phyloP scores from a whole-genome alignment of 2,329 filamentous ascomycete species.

The Akanthomyces lecanii region DNA sequence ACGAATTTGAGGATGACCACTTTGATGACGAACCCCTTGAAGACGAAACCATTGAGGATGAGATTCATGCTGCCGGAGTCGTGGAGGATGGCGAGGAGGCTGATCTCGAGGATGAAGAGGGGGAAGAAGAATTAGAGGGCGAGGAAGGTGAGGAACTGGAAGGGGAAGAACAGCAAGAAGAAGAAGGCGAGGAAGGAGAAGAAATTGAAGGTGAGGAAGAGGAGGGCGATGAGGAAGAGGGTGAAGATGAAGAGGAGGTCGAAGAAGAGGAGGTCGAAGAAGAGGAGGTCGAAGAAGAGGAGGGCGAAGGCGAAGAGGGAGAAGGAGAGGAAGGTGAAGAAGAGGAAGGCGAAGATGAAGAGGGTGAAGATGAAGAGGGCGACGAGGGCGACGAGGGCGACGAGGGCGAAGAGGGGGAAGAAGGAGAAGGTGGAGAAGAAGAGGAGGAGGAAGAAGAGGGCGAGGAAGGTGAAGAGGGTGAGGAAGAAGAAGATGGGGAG shows the following conservation, averaged over 20 bases:
- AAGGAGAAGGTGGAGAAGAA: constrained; percentile 25
- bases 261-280: constrained; percentile 20
- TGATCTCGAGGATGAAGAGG: constrained; percentile 14
- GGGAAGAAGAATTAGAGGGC: constrained; percentile 18
- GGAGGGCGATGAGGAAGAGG: constrained; percentile 24
- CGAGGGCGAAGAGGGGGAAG: constrained; percentile 23
- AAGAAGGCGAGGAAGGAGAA: constrained; percentile 16
- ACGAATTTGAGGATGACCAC: not conserved
- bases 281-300: constrained; percentile 19
- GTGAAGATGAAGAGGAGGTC: constrained; percentile 23
- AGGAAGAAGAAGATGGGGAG: constrained; percentile 17
- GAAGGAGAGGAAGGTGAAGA: constrained; percentile 11
- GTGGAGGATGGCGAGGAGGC: constrained; percentile 20
- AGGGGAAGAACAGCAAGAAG: constrained; percentile 17
- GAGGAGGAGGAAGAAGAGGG: constrained; percentile 25
- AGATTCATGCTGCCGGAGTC: constrained; percentile 26
- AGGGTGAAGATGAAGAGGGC: constrained; percentile 19
- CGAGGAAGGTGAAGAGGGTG: constrained; percentile 20
- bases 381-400: constrained; percentile 19
- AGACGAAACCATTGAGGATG: constrained; percentile 22
- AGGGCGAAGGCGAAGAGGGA: constrained; percentile 16
- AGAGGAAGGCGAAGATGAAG: constrained; percentile 21
- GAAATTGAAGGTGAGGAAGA: constrained; percentile 24
- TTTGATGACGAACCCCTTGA: not conserved
- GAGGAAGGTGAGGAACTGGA: constrained; percentile 14